phyloP scores from a whole-genome alignment of 106 monocot species.

The Iris macrosiphon region DNA sequence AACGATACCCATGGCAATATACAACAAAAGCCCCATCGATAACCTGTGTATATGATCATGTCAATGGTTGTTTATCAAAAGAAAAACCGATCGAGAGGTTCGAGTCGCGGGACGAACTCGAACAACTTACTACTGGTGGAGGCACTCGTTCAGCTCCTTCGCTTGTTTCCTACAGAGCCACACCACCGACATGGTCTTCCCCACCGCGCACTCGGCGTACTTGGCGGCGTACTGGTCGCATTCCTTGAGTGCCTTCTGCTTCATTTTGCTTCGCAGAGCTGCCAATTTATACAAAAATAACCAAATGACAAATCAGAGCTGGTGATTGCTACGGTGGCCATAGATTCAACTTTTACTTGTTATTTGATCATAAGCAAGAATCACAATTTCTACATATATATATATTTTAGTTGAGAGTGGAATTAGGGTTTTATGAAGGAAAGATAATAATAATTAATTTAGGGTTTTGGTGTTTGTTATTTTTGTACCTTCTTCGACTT shows the following conservation, averaged over 20 bases:
- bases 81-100: too few relatives aligned
- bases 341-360: background rate
- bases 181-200: constrained; percentile 80
- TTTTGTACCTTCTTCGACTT: constrained; percentile 84
- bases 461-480: background rate
- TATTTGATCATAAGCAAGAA: background rate
- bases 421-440: too few relatives aligned
- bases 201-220: constrained; percentile 86
- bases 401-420: too few relatives aligned
- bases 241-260: constrained; percentile 79
- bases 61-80: too few relatives aligned
- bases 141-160: constrained; percentile 81
- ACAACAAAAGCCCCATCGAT: too few relatives aligned
- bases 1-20: too few relatives aligned
- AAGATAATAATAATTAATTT: too few relatives aligned
- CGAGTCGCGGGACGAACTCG: too few relatives aligned
- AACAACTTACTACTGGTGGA: constrained; percentile 73
- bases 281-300: constrained; percentile 14
- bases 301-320: background rate
- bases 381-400: too few relatives aligned
- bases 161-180: constrained; percentile 84
- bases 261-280: constrained; percentile 98
- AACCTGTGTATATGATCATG: too few relatives aligned
- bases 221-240: constrained; percentile 53
- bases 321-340: too few relatives aligned